Evolutionary conservation across 1,139 yeast genomes (phyloP).

Genomic region (Magnusiomyces tetraspermus): DNA sequence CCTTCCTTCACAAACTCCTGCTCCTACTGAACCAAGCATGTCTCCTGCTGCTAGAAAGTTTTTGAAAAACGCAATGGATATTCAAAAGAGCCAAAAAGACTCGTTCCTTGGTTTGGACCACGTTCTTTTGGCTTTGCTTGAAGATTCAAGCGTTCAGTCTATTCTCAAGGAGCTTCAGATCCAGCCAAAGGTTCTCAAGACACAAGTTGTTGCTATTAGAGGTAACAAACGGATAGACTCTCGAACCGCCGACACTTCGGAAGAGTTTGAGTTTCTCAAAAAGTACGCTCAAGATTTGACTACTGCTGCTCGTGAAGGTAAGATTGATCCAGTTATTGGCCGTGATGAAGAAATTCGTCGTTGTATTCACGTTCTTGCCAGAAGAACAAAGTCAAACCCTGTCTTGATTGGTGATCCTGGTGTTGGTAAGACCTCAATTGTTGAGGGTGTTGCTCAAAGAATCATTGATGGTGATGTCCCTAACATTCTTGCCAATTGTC

Average conservation of each 20-base stretch:
- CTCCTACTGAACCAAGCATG: slow-evolving; percentile 68
- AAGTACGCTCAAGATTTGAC: slow-evolving; percentile 93
- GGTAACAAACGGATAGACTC: slow-evolving; percentile 91
- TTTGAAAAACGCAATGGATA: slow-evolving; percentile 57
- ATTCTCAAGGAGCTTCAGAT: slow-evolving; percentile 69
- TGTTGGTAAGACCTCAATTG: slow-evolving; percentile 96
- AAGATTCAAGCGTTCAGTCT: slow-evolving; percentile 60
- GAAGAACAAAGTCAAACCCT: slow-evolving; percentile 96
- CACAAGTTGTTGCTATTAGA: slow-evolving; percentile 72
- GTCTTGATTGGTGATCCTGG: slow-evolving; percentile 98
- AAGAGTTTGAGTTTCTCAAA: slow-evolving; percentile 68
- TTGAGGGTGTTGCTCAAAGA: slow-evolving; percentile 97
- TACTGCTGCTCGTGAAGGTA: slow-evolving; percentile 86
- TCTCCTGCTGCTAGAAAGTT: slow-evolving; percentile 45
- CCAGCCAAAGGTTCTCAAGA: slow-evolving; percentile 61
- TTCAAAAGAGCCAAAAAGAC: slow-evolving; percentile 83
- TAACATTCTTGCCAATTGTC: slow-evolving; percentile 66
- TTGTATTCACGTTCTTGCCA: slow-evolving; percentile 84
- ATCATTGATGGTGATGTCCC: slow-evolving; percentile 95
- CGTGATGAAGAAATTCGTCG: slow-evolving; percentile 97
- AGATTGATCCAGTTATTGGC: slow-evolving; percentile 96
- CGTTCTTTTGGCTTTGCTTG: slow-evolving; percentile 70
- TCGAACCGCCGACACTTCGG: slow-evolving; percentile 85
- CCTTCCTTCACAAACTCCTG: slow-evolving; percentile 79
- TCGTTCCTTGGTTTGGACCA: slow-evolving; percentile 92